Base-by-base conservation (phyloP, 192 early-diverging fungal genomes). In the Backusella morwellensis region DNA sequence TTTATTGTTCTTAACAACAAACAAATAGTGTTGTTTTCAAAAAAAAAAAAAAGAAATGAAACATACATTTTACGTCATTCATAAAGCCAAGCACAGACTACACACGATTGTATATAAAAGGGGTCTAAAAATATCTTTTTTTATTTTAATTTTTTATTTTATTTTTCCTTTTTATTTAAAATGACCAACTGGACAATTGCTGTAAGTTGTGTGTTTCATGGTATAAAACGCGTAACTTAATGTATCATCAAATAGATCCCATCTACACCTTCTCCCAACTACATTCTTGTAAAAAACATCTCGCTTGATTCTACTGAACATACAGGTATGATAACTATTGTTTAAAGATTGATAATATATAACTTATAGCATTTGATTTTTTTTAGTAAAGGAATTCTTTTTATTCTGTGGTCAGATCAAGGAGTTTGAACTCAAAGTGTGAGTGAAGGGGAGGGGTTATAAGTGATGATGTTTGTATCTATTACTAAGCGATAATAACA, bases 321-420 rank as follows among this genome's bases (percentile, higher is more conserved):
- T 50, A 86, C 87, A 70, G 85, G 87, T 84, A 63, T 44, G 9
- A 3, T 14, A 14, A 14, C 14, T 44, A 44, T 44, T 44, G 42
- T 44, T 11, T 44, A 32, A 32, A 32, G 2, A 3, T 3, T 14
- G 3, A 3, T 17, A 44, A 3, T 14, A 14, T 44, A 2, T 14
- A 14, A 29, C 12, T 66, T 17, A 23, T 82, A 72, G 41, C 56
- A 56, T 54, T 67, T 21, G 29, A 29, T 41, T 40, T 4, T 4
- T 23, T 63, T 23, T 82, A 87, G 88, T 91, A 69, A 88, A 86
- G 79, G 90, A 91, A 76, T 91, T 91, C 72, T 91, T 91, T 74
- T 74, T 85, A 54, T 91, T 91, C 78, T 90, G 90, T 76, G 90
- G 90, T 44, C 86, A 86, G 78, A 91, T 91, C 75, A 75, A 81